Base-by-base conservation (phyloP, 2,329 filamentous ascomycete genomes). In the Neonectria punicea region DNA sequence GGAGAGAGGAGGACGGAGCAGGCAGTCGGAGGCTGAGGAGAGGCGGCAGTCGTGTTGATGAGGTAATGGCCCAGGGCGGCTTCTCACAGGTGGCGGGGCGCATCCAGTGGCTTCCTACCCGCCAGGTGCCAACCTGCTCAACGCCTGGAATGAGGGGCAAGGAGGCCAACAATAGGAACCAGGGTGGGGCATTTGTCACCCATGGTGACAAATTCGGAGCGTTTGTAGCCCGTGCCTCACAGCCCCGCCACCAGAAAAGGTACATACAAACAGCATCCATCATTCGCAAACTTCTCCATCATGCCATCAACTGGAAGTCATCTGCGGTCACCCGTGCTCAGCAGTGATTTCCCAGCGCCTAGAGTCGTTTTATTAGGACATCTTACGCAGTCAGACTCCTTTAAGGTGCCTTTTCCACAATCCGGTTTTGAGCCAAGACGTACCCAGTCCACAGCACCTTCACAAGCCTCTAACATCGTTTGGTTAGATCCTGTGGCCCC, bases 61-160 rank as follows among this genome's bases (percentile, higher is more conserved):
- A 75, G 73, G 73, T 73, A 70, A 73, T 77, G 73, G 60, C 68
- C 47, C 54, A 16, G 67, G 55, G 36, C 43, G 53, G 68, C 61
- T 67, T 68, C 65, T 63, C 28, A 44, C 58, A 65, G 56, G 56
- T 59, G 50, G 63, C 64, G 67, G 69, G 67, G 67, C 67, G 61
- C 62, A 67, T 63, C 39, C 36, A 63, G 55, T 51, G 58, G 55
- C 61, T 63, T 57, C 64, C 57, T 57, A 30, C 49, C 49, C 60
- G 32, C 63, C 51, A 41, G 25, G 18, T 63, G 32, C 63, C 51
- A 41, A 18, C 22, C 28, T 56, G 57, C 54, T 63, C 44, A 63
- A 34, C 58, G 39, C 30, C 46, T 30, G 28, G 44, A 25, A 53
- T 61, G 50, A 57, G 53, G 41, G 30, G 34, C 39, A 55, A 70